Evolutionary conservation across 1,284 basidiomycete species (phyloP), one percentile per base, ranked within the genome.

Genomic region (Bjerkandera adusta): DNA sequence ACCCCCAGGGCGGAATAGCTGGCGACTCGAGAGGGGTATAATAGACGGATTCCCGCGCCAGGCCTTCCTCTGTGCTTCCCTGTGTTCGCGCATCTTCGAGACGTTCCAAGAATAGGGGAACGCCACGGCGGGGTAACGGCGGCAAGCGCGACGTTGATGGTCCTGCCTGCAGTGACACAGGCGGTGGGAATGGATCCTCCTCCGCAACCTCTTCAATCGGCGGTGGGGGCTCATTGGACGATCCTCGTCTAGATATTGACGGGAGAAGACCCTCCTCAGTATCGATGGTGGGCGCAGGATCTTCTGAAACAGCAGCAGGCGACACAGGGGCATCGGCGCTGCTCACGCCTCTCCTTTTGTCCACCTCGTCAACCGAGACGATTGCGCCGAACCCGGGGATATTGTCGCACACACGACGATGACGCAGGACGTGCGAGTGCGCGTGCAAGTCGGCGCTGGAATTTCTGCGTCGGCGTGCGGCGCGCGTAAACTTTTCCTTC

Each of bases 311-410:
- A n/a, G 22, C 18, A 13, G 21, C 33, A 15, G 24, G 12, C 11
- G 36, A 20, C 37, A n/a, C 43, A 21, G 15, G 41, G 36, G 43
- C 27, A n/a, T n/a, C n/a, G 6, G 41, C 41, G 13, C 45, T 34
- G 36, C 43, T 49, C n/a, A 32, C 43, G 3, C 41, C 37, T 15
- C 72, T 67, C n/a, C 72, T 67, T 55, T 70, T 76, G 50, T 82
- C 81, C 1, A 81, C 72, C 57, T 85, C 82, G 52, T 85, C 83
- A 0, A 84, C 79, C 2, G 65, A 75, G 29, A 84, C 67, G 47
- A 66, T 54, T 11, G 68, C 47, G 36, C 53, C 62, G 38, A 61
- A 62, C 12, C 58, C 59, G 21, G 59, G 63, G 27, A 57, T 43
- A 25, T 49, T 53, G 10, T 57, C 58, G 33, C 48, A 43, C 8